Evolutionary conservation across 2,329 filamentous ascomycete genomes (phyloP), one percentile per base, ranked within the genome.

Genomic region (Bipolaris bicolor): DNA sequence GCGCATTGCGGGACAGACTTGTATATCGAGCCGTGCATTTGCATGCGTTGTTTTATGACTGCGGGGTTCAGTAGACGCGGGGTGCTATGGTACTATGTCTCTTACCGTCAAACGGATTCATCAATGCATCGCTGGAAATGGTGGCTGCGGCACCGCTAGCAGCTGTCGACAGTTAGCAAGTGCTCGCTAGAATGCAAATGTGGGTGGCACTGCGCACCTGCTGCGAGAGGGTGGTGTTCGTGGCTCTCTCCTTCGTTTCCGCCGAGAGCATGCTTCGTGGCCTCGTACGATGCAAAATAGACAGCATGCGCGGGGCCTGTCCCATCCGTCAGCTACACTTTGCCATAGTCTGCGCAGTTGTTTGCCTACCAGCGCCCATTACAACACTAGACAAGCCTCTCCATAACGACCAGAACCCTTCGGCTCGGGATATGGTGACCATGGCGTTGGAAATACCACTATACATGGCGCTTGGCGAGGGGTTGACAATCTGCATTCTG

Each of bases 11-110:
- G 76, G 79, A 98, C 89, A 20, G 90, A 92, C 69, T 88, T 89
- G 80, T 98, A 97, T 65, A 88, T 88, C n/a, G 94, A 98, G 71
- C 95, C 90, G 76, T 97, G 91, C 58, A 99, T 90, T 78, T 99
- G 95, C 95, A 99, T 99, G 70, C 95, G 91, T 78, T 99, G 95
- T 81, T 99, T 99, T 82, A 99, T 97, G 61, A 99, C 95, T 97
- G 71, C 29, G 18, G 43, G 31, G 40, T 43, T 76, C 33, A 73
- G 70, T 57, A 49, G 34, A 36, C 50, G 48, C 29, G 36, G 26
- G 34, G 40, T n/a, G 15, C 46, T 31, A 34, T 40, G 10, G 24
- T 39, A 18, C 16, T 46, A 44, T 43, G 51, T 26, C 55, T 74
- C 86, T 71, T 84, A 97, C 92, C 92, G 80, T 99, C 95, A 76